Percentiles rank a stretch among this genome's conserved stretches.
These are phyloP conservation scores for Malassezia equina DNA, from an alignment of 1,284 basidiomycete genomes.

Conservation along the genomic window DNA sequence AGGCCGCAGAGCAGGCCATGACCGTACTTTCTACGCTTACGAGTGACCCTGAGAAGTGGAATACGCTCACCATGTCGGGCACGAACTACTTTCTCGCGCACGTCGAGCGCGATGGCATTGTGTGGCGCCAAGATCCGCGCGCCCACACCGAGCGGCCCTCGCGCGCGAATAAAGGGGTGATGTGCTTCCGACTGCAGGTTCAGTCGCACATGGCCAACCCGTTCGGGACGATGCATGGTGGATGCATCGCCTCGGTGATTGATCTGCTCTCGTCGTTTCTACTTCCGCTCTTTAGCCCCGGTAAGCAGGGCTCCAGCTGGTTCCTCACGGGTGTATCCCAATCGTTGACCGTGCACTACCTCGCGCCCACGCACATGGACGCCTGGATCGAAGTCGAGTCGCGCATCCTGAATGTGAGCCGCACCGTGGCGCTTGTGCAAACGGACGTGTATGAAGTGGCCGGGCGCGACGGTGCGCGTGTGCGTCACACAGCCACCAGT, in stretches of 20 bases:
- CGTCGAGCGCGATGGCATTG: conserved; percentile 13
- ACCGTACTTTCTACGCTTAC: not conserved
- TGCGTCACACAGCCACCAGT: not conserved
- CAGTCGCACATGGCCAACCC: conserved; percentile 5
- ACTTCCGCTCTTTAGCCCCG: conserved; percentile 22
- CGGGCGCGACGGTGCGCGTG: conserved; percentile 9
- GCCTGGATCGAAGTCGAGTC: conserved; percentile 36
- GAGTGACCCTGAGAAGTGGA: not conserved
- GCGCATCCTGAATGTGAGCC: conserved; percentile 25
- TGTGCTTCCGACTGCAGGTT: conserved; percentile 11
- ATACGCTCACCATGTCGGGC: not conserved
- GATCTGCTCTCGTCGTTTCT: conserved; percentile 13
- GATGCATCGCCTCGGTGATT: conserved; percentile 10
- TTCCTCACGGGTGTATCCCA: conserved; percentile 40
- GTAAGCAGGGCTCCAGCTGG: conserved; percentile 26
- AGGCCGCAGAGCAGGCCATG: not conserved
- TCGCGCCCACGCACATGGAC: conserved; percentile 30
- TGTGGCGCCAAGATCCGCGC: conserved; percentile 2
- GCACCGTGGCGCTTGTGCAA: conserved; percentile 23
- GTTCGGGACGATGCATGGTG: conserved; percentile 16
- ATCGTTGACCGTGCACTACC: conserved; percentile 35
- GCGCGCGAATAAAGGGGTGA: conserved; percentile 1
- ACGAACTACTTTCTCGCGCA: not conserved
- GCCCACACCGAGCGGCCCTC: conserved; percentile 7
- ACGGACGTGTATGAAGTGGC: conserved; percentile 25